Conservation (phyloP, 441 rosid genomes). For the Gossypium davidsonii region DNA sequence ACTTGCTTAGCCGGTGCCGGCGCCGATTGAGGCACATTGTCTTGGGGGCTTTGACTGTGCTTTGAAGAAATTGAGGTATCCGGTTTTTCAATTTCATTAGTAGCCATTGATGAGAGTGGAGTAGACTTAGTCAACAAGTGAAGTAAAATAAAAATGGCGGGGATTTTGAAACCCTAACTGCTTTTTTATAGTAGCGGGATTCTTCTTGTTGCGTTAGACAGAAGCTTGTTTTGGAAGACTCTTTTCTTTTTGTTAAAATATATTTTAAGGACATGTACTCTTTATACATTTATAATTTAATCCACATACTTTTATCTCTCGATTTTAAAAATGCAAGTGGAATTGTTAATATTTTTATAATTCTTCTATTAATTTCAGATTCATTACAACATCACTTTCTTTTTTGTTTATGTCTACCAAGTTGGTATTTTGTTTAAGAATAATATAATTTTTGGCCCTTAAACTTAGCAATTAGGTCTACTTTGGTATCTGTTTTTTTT, state of each 20-base stretch:
- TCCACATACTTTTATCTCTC: too few relatives aligned
- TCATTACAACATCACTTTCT: too few relatives aligned
- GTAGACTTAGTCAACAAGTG: background rate
- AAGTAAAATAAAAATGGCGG: slow-evolving; percentile 31
- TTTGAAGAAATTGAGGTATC: slow-evolving; percentile 22
- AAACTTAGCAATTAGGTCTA: too few relatives aligned
- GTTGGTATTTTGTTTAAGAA: background rate
- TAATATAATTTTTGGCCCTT: background rate
- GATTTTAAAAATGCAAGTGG: too few relatives aligned
- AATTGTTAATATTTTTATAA: too few relatives aligned
- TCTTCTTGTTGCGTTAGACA: background rate
- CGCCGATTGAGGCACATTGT: slow-evolving; percentile 26
- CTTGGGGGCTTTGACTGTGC: slow-evolving; percentile 22
- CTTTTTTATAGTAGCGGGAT: background rate
- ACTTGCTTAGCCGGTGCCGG: slow-evolving; percentile 30
- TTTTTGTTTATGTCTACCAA: too few relatives aligned
- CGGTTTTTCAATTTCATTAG: slow-evolving; percentile 30
- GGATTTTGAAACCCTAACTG: slow-evolving; percentile 39
- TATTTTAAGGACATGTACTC: too few relatives aligned
- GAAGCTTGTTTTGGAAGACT: background rate
- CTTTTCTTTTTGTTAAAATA: background rate
- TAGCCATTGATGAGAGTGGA: slow-evolving; percentile 26
- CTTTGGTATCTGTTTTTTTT: too few relatives aligned
- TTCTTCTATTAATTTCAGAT: too few relatives aligned
- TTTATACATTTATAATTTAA: too few relatives aligned